Evolutionary conservation across 345 rosid species (phyloP), one percentile per base, ranked within the genome.

Genomic region (Zanthoxylum bungeanum): DNA sequence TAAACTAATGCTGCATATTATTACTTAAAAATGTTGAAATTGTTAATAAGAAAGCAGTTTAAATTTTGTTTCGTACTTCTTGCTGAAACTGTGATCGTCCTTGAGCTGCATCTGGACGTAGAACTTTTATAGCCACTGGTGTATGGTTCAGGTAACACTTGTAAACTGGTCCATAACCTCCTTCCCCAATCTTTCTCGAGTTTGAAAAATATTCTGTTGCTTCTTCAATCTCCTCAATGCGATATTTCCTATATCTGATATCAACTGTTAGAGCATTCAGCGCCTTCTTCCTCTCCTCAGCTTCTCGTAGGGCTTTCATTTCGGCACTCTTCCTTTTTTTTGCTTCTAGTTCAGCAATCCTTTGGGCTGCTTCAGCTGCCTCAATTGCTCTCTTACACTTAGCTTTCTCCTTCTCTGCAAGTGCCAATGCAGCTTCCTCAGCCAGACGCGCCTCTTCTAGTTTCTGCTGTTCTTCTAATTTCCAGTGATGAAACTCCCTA

Each of bases 151-250:
- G 72, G 37, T 68, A 55, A 52, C 89, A 75, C 62, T 65, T 80
- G 82, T 82, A 94, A 22, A 92, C 98, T 24, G 98, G 98, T 14
- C 97, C 97, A 60, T 94, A 94, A 31, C 98, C 98, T 53, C 98
- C 98, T 87, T 92, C 98, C 36, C 98, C 98, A 14, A 94, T 81
- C 83, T 90, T 92, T 44, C 77, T 90, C 25, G 84, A 71, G 4
- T 50, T 70, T 0, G 88, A 22, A 56, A 94, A 90, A 60, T 79
- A 60, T 3, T 88, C 79, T 1, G 98, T 85, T 70, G 97, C 97
- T 56, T 42, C 64, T 83, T 92, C 97, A 34, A 94, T 89, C 82
- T 94, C 97, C 72, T 89, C 89, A 37, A 92, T 90, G 4, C 74
- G 24, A 78, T 92, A 94, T 70, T 74, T 86, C 73, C 92, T 68